Evolutionary conservation across 768 basidiomycete species (phyloP).

Genomic region (Macrolepiota albuminosa): DNA sequence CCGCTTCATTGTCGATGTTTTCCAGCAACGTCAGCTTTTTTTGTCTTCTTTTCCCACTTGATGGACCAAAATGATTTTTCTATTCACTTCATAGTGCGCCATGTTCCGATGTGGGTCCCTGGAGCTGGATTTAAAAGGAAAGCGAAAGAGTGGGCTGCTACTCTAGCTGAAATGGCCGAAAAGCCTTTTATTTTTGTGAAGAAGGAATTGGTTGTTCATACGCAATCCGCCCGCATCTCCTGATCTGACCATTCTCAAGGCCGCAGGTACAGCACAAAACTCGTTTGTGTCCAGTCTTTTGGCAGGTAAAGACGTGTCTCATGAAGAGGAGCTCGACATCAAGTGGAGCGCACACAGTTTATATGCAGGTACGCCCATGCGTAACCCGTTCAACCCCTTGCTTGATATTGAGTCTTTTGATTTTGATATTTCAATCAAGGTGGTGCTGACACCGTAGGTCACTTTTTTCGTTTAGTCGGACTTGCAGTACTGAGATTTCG

Average conservation of each 20-base stretch:
- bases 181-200: not conserved
- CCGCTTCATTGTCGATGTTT: not conserved
- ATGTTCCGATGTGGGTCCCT: not conserved
- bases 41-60: not conserved
- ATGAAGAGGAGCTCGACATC: slow-evolving; percentile 53
- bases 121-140: not conserved
- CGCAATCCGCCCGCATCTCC: not conserved
- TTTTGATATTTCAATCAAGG: slow-evolving; percentile 24
- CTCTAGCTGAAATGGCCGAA: not conserved
- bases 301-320: slow-evolving; percentile 40
- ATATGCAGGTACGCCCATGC: slow-evolving; percentile 34
- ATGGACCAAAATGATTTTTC: not conserved
- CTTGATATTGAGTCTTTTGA: not conserved
- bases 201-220: not conserved
- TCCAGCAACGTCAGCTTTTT: not conserved
- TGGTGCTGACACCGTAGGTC: slow-evolving; percentile 48
- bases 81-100: not conserved
- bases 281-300: slow-evolving; percentile 58
- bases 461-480: not conserved
- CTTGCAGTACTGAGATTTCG: not conserved
- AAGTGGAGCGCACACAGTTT: slow-evolving; percentile 58
- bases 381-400: not conserved
- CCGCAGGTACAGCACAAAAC: slow-evolving; percentile 44
- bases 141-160: not conserved
- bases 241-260: slow-evolving; percentile 27